Percentiles rank a stretch among this genome's conserved stretches.
Evolutionary conservation across 176 grass and related monocot genomes (phyloP).

Genomic region (Alopecurus myosuroides): DNA sequence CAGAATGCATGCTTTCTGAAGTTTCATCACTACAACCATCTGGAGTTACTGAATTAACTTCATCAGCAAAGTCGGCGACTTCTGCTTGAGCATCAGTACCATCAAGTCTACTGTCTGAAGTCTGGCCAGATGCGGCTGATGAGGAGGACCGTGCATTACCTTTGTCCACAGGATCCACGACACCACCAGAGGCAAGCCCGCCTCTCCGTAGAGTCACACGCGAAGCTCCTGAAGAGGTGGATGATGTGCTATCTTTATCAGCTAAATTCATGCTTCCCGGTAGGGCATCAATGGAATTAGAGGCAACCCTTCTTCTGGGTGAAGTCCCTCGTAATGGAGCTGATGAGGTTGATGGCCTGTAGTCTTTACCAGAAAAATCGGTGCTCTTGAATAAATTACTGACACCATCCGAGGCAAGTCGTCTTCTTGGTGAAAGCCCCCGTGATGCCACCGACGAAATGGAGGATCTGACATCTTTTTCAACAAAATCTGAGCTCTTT

Average conservation of each 20-base stretch:
- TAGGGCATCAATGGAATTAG: neutral
- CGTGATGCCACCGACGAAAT: neutral
- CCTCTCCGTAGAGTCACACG: neutral
- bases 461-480: constrained; percentile 1
- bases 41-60: neutral
- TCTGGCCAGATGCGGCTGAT: constrained; percentile 12
- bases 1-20: constrained; percentile 31
- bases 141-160: neutral
- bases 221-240: constrained; percentile 20
- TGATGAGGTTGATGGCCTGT: constrained; percentile 28
- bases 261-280: constrained; percentile 14
- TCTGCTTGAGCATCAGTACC: constrained; percentile 15
- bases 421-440: constrained; percentile 23
- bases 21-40: constrained; percentile 15
- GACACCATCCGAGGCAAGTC: constrained; percentile 3
- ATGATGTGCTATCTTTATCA: constrained; percentile 20
- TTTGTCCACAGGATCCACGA: constrained; percentile 5
- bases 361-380: constrained; percentile 29
- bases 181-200: neutral
- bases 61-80: constrained; percentile 5
- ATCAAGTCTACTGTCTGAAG: constrained; percentile 31
- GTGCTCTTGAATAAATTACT: constrained; percentile 18
- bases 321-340: constrained; percentile 26
- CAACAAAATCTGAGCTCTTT: constrained; percentile 16
- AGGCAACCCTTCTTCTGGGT: constrained; percentile 29